These are phyloP conservation scores for Eremothecium gossypii DNA, from an alignment of 1,139 yeast genomes.

Conservation along the genomic window DNA sequence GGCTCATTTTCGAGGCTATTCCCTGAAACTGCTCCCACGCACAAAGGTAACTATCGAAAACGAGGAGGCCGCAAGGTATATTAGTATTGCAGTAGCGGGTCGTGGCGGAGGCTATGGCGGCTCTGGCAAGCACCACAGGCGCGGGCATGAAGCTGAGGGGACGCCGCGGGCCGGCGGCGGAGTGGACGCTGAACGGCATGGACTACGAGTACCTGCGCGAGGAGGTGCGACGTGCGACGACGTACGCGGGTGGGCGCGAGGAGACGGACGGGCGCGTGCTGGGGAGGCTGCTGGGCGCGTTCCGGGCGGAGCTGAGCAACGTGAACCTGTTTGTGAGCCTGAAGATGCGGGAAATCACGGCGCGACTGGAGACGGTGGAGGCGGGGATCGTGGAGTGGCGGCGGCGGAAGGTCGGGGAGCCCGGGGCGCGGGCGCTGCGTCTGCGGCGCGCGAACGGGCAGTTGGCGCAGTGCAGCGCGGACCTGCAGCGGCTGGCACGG, in stretches of 20 bases:
- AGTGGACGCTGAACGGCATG: slow-evolving; percentile 77
- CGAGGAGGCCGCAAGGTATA: too few relatives aligned
- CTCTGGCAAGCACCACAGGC: too few relatives aligned
- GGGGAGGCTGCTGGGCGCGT: slow-evolving; percentile 13
- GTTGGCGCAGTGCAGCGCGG: slow-evolving; percentile 28
- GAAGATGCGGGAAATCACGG: slow-evolving; percentile 26
- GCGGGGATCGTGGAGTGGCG: slow-evolving; percentile 14
- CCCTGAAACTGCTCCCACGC: too few relatives aligned
- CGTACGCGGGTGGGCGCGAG: slow-evolving; percentile 9
- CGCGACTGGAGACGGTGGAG: slow-evolving; percentile 23
- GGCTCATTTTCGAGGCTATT: too few relatives aligned
- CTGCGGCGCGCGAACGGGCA: slow-evolving; percentile 12
- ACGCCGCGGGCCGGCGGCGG: slow-evolving; percentile 50
- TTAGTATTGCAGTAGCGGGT: too few relatives aligned
- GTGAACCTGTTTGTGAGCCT: slow-evolving; percentile 23
- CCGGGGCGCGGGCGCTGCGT: slow-evolving; percentile 8
- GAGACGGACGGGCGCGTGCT: slow-evolving; percentile 5
- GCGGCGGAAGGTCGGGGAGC: slow-evolving; percentile 3
- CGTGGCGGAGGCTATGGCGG: too few relatives aligned
- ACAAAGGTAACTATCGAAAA: too few relatives aligned
- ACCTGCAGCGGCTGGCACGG: slow-evolving; percentile 61
- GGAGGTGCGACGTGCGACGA: slow-evolving; percentile 46
- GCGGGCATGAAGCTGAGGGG: too few relatives aligned
- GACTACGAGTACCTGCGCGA: slow-evolving; percentile 71
- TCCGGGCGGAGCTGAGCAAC: slow-evolving; percentile 31